Conservation (phyloP, 106 monocot species). For the Gastrodia elata region DNA sequence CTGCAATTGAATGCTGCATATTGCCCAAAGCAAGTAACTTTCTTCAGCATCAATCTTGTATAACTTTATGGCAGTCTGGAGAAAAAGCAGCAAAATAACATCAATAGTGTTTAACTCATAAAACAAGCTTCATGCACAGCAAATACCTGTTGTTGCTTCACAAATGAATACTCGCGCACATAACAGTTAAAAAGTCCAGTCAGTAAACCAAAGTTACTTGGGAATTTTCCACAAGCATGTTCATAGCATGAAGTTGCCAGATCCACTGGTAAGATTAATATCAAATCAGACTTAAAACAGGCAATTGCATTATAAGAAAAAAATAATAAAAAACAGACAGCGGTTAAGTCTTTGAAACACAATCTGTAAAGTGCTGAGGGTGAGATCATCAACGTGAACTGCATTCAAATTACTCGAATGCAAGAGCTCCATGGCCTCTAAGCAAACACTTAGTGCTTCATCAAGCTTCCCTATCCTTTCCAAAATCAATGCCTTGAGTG, state of each 20-base stretch:
- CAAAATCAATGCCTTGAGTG: constrained; percentile 91
- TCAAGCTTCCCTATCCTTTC: constrained; percentile 89
- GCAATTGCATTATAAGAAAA: neutral
- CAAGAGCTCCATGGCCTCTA: constrained; percentile 70
- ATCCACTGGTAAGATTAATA: constrained; percentile 56
- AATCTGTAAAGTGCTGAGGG: constrained; percentile 94
- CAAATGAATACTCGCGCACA: constrained; percentile 88
- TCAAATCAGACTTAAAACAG: neutral
- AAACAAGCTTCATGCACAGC: neutral
- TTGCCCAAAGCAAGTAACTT: constrained; percentile 95
- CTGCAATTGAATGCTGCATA: constrained; percentile 97
- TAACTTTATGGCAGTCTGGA: constrained; percentile 97
- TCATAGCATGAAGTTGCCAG: constrained; percentile 94
- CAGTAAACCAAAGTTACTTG: constrained; percentile 84
- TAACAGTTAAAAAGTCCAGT: constrained; percentile 96
- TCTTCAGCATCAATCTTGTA: constrained; percentile 92
- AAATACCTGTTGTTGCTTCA: constrained; percentile 92
- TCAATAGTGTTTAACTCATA: neutral
- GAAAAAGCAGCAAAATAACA: constrained; percentile 9
- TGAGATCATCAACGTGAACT: constrained; percentile 77
- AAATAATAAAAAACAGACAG: constrained; percentile 32
- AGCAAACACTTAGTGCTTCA: constrained; percentile 67
- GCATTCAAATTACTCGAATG: constrained; percentile 27
- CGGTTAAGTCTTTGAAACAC: constrained; percentile 86
- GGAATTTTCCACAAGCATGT: constrained; percentile 72